Base-by-base conservation (phyloP, 352 stramenopile species). In the Phytophthora citricola region DNA sequence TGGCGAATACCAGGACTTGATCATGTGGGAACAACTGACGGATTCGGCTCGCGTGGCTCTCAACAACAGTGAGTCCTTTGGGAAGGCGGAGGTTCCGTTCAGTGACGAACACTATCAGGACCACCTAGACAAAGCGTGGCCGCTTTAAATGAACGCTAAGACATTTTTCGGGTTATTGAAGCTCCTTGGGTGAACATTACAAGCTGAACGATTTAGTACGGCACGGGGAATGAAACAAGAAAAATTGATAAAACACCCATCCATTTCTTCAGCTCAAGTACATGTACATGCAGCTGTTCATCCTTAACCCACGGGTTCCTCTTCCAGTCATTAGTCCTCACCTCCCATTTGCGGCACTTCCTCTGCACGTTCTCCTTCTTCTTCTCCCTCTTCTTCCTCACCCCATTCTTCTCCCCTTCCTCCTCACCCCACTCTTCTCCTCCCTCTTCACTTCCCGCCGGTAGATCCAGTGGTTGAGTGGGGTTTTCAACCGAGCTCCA, bases 1-100 rank as follows among this genome's bases (percentile, higher is more conserved):
- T 43, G 34, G 34, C 12, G 22, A 56, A 2, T n/a, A 22, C 2
- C 49, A 56, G 0, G 17, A 44, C 10, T 24, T 56, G 17, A 45
- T 56, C 34, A 40, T 45, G 49, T 56, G 49, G 49, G 49, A 56
- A 14, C 49, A 56, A 32, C 20, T 56, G 11, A 56, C 32, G 0
- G 32, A 56, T 8, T 34, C 9, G 5, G 49, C 49, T 4, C 49
- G 49, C 0, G n/a, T n/a, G 14, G 27, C 29, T 12, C 47, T 54
- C 5, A 32, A 36, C 31, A 10, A 55, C 8, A 4, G 5, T 3
- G 12, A 40, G 4, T 39, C 17, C 5, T 52, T 52, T 3, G 46
- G 46, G 11, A 14, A 9, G 0, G 26, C 27, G 4, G 27, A 39
- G 26, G 46, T 52, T 12, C 27, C 46, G 5, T 22, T 52, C 10